Evolutionary conservation across 2,329 filamentous ascomycete genomes (phyloP).

Genomic region (Fusarium cicatricum): DNA sequence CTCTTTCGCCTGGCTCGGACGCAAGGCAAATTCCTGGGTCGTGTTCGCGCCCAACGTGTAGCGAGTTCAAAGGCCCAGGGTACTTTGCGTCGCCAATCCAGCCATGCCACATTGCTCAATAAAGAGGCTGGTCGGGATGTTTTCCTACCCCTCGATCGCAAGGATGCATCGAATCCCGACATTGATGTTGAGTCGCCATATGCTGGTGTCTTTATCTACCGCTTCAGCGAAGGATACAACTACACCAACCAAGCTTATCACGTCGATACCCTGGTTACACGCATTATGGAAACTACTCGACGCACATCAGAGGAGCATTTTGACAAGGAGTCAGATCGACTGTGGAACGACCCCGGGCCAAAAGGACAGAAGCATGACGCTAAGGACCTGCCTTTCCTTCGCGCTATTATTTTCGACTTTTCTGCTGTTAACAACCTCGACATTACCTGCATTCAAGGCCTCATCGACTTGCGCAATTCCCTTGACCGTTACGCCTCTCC

Average conservation of each 20-base stretch:
- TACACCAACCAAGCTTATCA: constrained; percentile 61
- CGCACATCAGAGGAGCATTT: constrained; percentile 50
- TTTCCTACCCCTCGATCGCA: constrained; percentile 53
- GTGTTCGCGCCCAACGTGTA: constrained; percentile 39
- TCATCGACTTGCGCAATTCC: constrained; percentile 63
- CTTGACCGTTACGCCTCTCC: constrained; percentile 62
- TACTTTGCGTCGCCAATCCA: not conserved
- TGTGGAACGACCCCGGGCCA: constrained; percentile 63
- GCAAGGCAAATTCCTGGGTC: constrained; percentile 57
- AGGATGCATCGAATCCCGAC: constrained; percentile 56
- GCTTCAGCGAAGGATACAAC: constrained; percentile 60
- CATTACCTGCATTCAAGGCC: constrained; percentile 63
- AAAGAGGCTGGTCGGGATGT: constrained; percentile 41
- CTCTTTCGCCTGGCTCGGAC: constrained; percentile 57
- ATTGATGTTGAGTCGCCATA: constrained; percentile 53
- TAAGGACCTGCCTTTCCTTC: constrained; percentile 55
- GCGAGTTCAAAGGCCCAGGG: not conserved
- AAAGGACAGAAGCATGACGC: constrained; percentile 38
- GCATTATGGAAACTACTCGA: constrained; percentile 52
- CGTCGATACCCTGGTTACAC: constrained; percentile 51
- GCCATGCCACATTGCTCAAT: not conserved
- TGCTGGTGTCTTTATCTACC: constrained; percentile 61
- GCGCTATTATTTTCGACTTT: constrained; percentile 66
- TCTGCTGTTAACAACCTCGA: constrained; percentile 65
- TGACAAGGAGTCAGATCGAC: constrained; percentile 53